Evolutionary conservation across 176 grass and related monocot species (phyloP).

Genomic region (Luzula sylvatica): DNA sequence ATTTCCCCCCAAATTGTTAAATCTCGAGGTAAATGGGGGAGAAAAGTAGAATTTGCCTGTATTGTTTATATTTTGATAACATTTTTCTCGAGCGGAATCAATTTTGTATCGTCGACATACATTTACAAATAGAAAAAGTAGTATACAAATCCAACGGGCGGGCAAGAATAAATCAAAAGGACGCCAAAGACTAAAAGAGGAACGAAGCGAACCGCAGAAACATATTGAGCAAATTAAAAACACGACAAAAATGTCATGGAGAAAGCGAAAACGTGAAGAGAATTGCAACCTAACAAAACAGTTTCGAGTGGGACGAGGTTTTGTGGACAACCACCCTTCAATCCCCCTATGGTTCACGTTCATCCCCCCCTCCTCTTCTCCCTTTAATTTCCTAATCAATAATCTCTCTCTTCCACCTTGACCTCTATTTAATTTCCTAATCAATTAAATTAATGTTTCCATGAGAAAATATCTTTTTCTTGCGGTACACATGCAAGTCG

Average conservation of each 20-base stretch:
- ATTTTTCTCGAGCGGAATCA: too few relatives aligned
- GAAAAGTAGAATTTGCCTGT: too few relatives aligned
- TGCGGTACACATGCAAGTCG: too few relatives aligned
- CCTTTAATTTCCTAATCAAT: background rate
- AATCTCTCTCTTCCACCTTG: background rate
- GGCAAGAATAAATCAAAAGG: slow-evolving; percentile 28
- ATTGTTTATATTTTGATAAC: too few relatives aligned
- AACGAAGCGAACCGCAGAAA: background rate
- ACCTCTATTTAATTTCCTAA: background rate
- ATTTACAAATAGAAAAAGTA: too few relatives aligned
- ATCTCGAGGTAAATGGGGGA: too few relatives aligned
- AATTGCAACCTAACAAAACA: background rate
- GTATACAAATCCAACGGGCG: too few relatives aligned
- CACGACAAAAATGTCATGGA: background rate
- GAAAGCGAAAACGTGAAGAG: background rate
- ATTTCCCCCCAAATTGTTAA: too few relatives aligned
- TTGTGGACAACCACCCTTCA: slow-evolving; percentile 34
- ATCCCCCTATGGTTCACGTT: background rate
- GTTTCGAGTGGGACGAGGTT: slow-evolving; percentile 42
- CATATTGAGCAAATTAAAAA: background rate
- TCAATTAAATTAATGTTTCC: too few relatives aligned
- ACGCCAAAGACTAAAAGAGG: background rate
- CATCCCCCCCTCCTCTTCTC: background rate
- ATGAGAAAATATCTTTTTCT: too few relatives aligned
- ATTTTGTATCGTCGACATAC: too few relatives aligned